Percentiles rank a stretch among this genome's conserved stretches.
These are phyloP conservation scores for Plasmodium yoelii DNA, from an alignment of 169 alveolate genomes.

Conservation along the genomic window DNA sequence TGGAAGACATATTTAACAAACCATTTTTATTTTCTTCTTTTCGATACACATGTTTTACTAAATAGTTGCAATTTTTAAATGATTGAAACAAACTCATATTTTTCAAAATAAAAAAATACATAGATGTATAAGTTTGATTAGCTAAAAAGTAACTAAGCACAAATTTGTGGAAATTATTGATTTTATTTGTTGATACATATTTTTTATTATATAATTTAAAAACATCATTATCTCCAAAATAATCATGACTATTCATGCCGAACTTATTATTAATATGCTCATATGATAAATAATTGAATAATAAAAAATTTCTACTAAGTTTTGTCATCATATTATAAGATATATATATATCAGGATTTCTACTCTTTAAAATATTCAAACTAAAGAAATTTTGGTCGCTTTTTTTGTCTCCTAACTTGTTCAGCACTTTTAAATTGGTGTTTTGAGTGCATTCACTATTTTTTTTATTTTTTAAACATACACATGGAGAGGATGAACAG, in stretches of 20 bases:
- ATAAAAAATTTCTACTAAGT: conserved; percentile 53
- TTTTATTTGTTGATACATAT: conserved; percentile 15
- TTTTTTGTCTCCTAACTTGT: neutral
- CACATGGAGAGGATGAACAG: neutral
- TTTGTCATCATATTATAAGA: conserved; percentile 45
- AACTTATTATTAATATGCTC: conserved; percentile 6
- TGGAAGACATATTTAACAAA: neutral
- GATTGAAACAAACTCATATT: conserved; percentile 18
- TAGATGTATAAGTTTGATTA: conserved; percentile 39
- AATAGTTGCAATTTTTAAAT: conserved; percentile 39
- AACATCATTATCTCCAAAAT: conserved; percentile 6
- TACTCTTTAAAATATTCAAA: neutral
- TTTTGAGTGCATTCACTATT: neutral
- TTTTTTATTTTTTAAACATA: neutral
- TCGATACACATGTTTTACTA: conserved; percentile 16
- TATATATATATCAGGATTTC: neutral
- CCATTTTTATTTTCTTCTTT: neutral
- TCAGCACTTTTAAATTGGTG: neutral
- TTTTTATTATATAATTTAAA: conserved; percentile 26
- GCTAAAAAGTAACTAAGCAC: conserved; percentile 29
- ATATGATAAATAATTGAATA: conserved; percentile 37
- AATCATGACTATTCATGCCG: neutral
- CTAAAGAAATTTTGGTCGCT: neutral
- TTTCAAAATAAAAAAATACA: conserved; percentile 39
- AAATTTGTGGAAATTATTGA: conserved; percentile 35